These are phyloP conservation scores for Colletotrichum lini DNA, from an alignment of 2,329 filamentous ascomycete genomes.

Conservation along the genomic window DNA sequence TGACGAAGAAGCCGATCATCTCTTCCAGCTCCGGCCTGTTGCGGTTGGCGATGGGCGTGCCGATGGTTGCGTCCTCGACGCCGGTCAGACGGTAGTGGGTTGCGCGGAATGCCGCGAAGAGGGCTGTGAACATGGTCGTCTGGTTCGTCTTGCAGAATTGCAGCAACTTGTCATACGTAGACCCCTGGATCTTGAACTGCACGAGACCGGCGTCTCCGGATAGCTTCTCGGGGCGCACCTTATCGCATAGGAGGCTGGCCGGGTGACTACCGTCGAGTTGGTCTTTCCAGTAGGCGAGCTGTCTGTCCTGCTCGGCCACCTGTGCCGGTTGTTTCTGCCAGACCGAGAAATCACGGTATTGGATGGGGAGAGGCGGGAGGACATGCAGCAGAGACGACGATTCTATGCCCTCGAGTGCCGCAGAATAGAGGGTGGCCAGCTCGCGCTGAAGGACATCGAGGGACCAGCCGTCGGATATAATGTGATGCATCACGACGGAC, in stretches of 20 bases:
- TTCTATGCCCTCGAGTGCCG: neutral
- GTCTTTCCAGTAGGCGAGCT: constrained; percentile 13
- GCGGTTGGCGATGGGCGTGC: constrained; percentile 40
- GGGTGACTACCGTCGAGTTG: constrained; percentile 50
- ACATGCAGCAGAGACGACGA: neutral
- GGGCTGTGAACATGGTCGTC: constrained; percentile 25
- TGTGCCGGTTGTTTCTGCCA: constrained; percentile 2
- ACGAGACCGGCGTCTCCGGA: constrained; percentile 40
- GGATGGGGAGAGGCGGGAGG: constrained; percentile 1
- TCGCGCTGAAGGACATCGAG: constrained; percentile 1
- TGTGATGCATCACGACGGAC: constrained; percentile 22
- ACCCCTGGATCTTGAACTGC: constrained; percentile 28
- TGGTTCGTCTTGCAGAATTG: constrained; percentile 35
- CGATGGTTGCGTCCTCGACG: constrained; percentile 30
- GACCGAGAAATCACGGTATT: neutral
- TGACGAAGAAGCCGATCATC: constrained; percentile 47
- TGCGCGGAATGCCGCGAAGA: constrained; percentile 39
- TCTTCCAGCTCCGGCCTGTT: constrained; percentile 29
- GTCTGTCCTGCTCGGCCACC: neutral
- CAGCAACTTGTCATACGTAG: constrained; percentile 16
- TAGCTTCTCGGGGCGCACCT: constrained; percentile 34
- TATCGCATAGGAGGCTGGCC: neutral
- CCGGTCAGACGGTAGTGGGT: constrained; percentile 42
- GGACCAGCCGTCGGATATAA: constrained; percentile 30
- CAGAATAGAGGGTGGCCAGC: neutral